A percentile compares a stretch with the other conserved stretches of the same genome.
Evolutionary conservation across 768 basidiomycete species (phyloP).

Genomic region (Fomitopsis serialis): DNA sequence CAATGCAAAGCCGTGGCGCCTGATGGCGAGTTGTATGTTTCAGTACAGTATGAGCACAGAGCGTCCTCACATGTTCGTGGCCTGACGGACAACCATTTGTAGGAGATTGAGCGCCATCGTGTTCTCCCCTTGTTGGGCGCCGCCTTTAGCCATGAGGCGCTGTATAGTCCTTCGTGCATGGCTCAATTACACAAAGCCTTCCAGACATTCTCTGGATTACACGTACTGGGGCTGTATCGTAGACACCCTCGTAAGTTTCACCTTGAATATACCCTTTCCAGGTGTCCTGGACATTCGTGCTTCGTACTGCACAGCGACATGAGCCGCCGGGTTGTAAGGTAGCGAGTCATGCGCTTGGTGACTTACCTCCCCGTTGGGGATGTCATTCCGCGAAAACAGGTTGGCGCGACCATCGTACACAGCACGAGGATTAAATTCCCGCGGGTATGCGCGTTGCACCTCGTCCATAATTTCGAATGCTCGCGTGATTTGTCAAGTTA

Average conservation of each 20-base stretch:
- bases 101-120: constrained; percentile 10
- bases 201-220: neutral
- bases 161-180: neutral
- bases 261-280: neutral
- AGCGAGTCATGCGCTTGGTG: neutral
- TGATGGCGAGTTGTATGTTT: neutral
- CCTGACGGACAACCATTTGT: constrained; percentile 16
- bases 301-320: neutral
- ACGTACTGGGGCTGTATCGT: constrained; percentile 6
- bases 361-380: constrained; percentile 3
- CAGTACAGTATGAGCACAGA: neutral
- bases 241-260: constrained; percentile 8
- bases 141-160: neutral
- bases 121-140: constrained; percentile 1
- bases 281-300: constrained; percentile 3
- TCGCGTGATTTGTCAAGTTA: neutral
- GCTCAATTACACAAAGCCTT: neutral
- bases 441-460: constrained; percentile 5
- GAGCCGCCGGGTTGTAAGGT: neutral
- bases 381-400: constrained; percentile 4
- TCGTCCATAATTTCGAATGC: constrained; percentile 9
- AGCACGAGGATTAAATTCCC: constrained; percentile 9
- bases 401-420: constrained; percentile 14
- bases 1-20: constrained; percentile 10
- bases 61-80: constrained; percentile 9